Evolutionary conservation across 371 early-diverging fungal species (phyloP), one percentile per base, ranked within the genome.

Genomic region (Lichtheimia corymbifera): DNA sequence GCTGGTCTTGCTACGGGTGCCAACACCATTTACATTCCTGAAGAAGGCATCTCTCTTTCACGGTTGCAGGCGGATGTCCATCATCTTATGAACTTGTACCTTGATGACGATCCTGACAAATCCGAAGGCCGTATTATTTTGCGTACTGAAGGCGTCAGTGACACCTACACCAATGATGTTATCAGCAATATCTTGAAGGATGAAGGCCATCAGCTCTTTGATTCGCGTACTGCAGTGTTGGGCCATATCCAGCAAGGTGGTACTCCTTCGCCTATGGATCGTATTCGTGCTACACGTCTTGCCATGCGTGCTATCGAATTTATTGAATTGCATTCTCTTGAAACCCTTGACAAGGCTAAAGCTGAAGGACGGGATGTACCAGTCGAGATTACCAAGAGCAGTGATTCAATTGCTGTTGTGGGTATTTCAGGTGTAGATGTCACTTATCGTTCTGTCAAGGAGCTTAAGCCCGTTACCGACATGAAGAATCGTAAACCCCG

Each of bases 181-280:
- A 85, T 99, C 20, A 86, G 92, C 18, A 83, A 83, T 58, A 95
- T 99, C 43, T 77, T 98, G 66, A 86, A 91, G 64, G 91, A 94
- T n/a, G 99, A 99, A 78, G 93, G 96, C n/a, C 79, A 85, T 30
- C 89, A 88, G 4, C 80, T 93, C 67, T 99, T 94, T 79, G 95
- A 95, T 68, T 92, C 96, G 0, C 88, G 95, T 47, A 94, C 95
- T 14, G 88, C 96, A 18, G 91, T 97, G 12, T 80, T 99, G 43
- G 99, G 99, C 13, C 97, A 98, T 67, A 81, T 98, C 58, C 99
- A 99, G 76, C 97, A 97, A 76, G 99, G 99, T 57, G 92, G 91
- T 47, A 89, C 91, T 15, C 97, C 99, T 9, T 90, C 93, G 12
- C 99, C 99, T 5, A 76, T 97, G 57, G 99, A 99, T 76, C 92